These are phyloP conservation scores for Calonectria pauciramosa DNA, from an alignment of 2,329 filamentous ascomycete genomes.

Conservation along the genomic window DNA sequence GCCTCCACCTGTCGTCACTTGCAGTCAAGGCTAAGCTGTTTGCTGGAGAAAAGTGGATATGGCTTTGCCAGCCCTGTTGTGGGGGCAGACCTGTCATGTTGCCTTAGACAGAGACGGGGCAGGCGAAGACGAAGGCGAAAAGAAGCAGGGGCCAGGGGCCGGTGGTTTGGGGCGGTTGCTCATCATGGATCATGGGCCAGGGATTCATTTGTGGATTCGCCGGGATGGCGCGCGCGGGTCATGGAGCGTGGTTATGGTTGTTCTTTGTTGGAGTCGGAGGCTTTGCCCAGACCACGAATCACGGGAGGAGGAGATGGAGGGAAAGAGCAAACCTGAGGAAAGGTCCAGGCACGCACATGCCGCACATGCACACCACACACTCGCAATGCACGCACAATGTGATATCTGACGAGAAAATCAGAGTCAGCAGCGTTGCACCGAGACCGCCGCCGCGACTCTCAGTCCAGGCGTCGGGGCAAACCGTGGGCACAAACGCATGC, in stretches of 20 bases:
- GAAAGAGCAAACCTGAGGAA: neutral
- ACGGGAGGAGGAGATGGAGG: neutral
- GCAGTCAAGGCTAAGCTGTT: conserved; percentile 21
- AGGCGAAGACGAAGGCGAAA: conserved; percentile 10
- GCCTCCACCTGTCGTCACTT: conserved; percentile 20
- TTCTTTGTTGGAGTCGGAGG: conserved; percentile 1
- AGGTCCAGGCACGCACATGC: neutral
- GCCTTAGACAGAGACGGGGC: conserved; percentile 3
- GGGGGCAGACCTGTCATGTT: conserved; percentile 22
- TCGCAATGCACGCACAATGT: neutral
- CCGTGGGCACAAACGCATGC: conserved; percentile 17
- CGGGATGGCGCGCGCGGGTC: conserved; percentile 16
- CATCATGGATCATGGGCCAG: conserved; percentile 27
- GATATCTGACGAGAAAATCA: conserved; percentile 31
- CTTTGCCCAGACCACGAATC: neutral
- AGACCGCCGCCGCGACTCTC: neutral
- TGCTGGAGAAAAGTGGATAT: conserved; percentile 25
- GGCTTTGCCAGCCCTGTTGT: conserved; percentile 23
- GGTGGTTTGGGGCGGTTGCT: conserved; percentile 2
- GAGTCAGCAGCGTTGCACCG: neutral
- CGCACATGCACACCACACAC: neutral
- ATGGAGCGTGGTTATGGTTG: conserved; percentile 6
- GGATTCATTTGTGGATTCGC: conserved; percentile 23
- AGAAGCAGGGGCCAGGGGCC: conserved; percentile 6
- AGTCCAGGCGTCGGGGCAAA: conserved; percentile 25